Evolutionary conservation across 495 filamentous ascomycete species (phyloP), one percentile per base, ranked within the genome.

Genomic region (Xylaria grammica): DNA sequence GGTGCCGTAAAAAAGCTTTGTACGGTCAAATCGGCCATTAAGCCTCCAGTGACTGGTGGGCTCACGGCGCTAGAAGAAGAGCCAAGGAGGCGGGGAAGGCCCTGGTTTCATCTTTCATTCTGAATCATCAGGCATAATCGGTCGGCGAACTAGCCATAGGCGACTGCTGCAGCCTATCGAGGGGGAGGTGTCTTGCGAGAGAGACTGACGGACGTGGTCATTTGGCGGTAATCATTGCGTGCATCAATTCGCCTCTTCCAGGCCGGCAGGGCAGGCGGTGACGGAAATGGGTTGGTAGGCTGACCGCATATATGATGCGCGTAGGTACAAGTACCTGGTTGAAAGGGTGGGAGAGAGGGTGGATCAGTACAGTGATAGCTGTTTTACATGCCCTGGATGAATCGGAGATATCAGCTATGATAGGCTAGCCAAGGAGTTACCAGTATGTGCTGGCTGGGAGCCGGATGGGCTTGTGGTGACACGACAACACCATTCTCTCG

Each of bases 401-500:
- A 40, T 27, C 13, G 26, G 6, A 20, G 11, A 26, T 3, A 42
- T 3, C 8, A 17, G 40, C 3, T 42, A 15, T 51, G 58, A 60
- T 51, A 52, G 59, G 59, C 20, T 48, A 40, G 44, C 32, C 24
- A 10, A 46, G 46, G 42, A 36, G 59, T n/a, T 7, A 19, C 38
- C 32, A 49, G 60, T 54, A 55, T 55, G 60, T 36, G 60, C 40
- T 63, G 50, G 60, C 50, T n/a, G 29, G 51, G n/a, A 48, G 29
- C 60, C 60, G 50, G 60, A 62, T 40, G 60, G 53, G 27, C 51
- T 40, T 63, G 51, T 63, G 60, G 60, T 55, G 60, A 63, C 60
- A 63, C 60, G 60, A 63, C 60, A 63, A 54, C 60, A 63, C 60
- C 60, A 46, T 38, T 45, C 50, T 48, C 48, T 63, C 60, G 60